phyloP scores from a whole-genome alignment of 2,329 filamentous ascomycete species.

The Colletotrichum coccodes region DNA sequence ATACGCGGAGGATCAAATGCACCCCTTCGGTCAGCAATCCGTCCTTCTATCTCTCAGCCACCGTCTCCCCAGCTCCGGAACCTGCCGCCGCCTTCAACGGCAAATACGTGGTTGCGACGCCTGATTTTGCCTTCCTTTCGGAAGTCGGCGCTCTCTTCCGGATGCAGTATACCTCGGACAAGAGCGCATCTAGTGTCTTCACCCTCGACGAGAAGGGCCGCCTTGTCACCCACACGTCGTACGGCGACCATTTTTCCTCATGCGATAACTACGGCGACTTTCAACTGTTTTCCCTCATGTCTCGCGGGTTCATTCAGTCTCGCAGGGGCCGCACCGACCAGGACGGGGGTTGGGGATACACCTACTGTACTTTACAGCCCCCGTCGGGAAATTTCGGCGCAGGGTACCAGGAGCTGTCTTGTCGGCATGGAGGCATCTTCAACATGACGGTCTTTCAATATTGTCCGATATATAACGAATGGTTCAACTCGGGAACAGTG shows the following conservation, averaged over 20 bases:
- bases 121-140: neutral
- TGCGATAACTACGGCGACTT: neutral
- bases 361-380: neutral
- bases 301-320: neutral
- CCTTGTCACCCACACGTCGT: neutral
- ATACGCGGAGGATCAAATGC: neutral
- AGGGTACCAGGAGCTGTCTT: neutral
- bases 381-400: neutral
- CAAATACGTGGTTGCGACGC: neutral
- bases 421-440: neutral
- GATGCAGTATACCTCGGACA: neutral
- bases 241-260: neutral
- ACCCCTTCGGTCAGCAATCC: neutral
- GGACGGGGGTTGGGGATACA: neutral
- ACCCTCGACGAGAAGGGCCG: slow-evolving; percentile 2
- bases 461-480: neutral
- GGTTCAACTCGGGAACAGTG: neutral
- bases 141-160: neutral
- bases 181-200: neutral
- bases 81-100: neutral
- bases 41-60: neutral
- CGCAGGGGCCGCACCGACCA: neutral
- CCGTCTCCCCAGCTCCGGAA: neutral
- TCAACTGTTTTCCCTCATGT: neutral
- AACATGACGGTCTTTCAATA: neutral